phyloP scores from a whole-genome alignment of 352 stramenopile species.

The Stephanocyclus meneghinianus region DNA sequence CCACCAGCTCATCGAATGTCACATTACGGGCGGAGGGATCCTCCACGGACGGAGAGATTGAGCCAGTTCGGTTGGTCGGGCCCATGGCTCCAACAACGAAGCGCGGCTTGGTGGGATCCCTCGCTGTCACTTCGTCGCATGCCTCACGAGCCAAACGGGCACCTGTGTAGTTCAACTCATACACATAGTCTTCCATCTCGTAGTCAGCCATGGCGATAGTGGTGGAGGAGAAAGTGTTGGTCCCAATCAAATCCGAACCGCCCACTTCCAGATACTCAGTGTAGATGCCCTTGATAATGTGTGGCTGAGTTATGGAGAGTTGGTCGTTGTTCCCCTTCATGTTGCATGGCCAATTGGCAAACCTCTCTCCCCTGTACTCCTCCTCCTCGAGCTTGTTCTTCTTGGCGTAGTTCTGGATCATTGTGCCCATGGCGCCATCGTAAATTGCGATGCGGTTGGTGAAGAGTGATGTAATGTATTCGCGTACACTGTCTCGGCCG shows the following conservation, averaged over 20 bases:
- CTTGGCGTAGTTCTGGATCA: constrained; percentile 91
- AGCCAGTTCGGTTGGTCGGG: constrained; percentile 93
- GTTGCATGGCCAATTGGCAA: constrained; percentile 89
- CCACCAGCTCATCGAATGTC: constrained; percentile 95
- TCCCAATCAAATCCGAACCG: constrained; percentile 92
- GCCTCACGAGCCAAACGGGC: constrained; percentile 89
- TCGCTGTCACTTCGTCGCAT: constrained; percentile 90
- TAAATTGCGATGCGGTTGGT: constrained; percentile 88
- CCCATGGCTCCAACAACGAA: constrained; percentile 95
- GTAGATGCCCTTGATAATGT: constrained; percentile 95
- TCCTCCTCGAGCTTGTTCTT: constrained; percentile 89
- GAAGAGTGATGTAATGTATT: constrained; percentile 86
- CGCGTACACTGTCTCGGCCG: constrained; percentile 83
- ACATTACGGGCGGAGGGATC: constrained; percentile 92
- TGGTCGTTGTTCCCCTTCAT: constrained; percentile 98
- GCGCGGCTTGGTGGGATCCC: constrained; percentile 89
- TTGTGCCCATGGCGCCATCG: constrained; percentile 96
- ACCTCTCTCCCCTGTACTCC: constrained; percentile 93
- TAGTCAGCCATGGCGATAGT: constrained; percentile 96
- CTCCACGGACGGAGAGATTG: constrained; percentile 94
- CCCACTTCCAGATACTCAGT: constrained; percentile 91
- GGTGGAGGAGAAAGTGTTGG: constrained; percentile 95
- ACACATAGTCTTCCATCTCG: constrained; percentile 92
- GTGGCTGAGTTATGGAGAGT: constrained; percentile 91
- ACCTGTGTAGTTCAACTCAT: constrained; percentile 94